Percentiles rank a stretch among this genome's conserved stretches.
Evolutionary conservation across 2,329 filamentous ascomycete species (phyloP).

Genomic region (Verticillium nonalfalfae): DNA sequence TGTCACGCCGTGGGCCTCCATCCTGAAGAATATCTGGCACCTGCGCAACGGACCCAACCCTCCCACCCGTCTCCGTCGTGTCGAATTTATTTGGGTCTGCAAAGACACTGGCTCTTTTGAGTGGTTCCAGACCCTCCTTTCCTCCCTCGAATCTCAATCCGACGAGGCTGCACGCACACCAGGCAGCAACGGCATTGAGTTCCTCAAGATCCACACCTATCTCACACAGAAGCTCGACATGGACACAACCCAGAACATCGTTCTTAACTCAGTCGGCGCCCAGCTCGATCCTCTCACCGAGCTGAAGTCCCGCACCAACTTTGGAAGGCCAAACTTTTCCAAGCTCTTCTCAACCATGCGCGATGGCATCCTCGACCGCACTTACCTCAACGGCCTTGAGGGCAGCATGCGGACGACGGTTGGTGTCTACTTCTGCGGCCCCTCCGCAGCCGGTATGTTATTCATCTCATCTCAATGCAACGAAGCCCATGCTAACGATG

Average conservation of each 20-base stretch:
- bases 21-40: constrained; percentile 98
- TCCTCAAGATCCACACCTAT: constrained; percentile 96
- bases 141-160: constrained; percentile 83
- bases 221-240: constrained; percentile 89
- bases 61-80: constrained; percentile 79
- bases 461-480: neutral
- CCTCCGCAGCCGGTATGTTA: constrained; percentile 58
- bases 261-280: constrained; percentile 88
- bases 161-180: constrained; percentile 60
- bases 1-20: constrained; percentile 80
- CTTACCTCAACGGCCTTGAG: constrained; percentile 79
- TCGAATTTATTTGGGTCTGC: constrained; percentile 99
- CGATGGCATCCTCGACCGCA: constrained; percentile 77
- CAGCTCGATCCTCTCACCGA: constrained; percentile 88
- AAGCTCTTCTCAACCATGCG: constrained; percentile 79
- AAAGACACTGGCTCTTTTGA: constrained; percentile 94
- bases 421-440: constrained; percentile 97
- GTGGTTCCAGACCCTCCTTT: constrained; percentile 95
- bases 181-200: constrained; percentile 67
- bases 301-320: constrained; percentile 84
- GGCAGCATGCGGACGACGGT: constrained; percentile 73
- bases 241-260: constrained; percentile 93
- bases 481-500: constrained; percentile 24
- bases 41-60: constrained; percentile 85
- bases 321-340: constrained; percentile 85